A percentile compares a stretch with the other conserved stretches of the same genome.
phyloP scores from a whole-genome alignment of 2,329 filamentous ascomycete species.

The Thermoascus crustaceus region DNA sequence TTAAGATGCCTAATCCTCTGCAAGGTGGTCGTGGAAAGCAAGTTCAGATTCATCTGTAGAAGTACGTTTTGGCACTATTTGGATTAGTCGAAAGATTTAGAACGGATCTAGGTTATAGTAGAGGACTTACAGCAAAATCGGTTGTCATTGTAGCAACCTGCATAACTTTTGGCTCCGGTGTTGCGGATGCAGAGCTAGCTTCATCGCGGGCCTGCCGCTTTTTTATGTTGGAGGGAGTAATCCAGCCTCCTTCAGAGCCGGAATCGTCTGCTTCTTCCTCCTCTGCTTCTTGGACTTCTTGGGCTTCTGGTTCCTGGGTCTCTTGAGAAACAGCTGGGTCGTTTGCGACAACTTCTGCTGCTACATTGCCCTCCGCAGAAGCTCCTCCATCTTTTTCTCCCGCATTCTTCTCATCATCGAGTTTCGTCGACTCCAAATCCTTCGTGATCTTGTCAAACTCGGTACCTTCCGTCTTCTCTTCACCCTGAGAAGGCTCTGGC shows the following conservation, averaged over 20 bases:
- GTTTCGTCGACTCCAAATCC: slow-evolving; percentile 17
- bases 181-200: slow-evolving; percentile 39
- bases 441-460: slow-evolving; percentile 23
- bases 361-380: slow-evolving; percentile 7
- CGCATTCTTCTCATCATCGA: slow-evolving; percentile 21
- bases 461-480: slow-evolving; percentile 14
- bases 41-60: slow-evolving; percentile 86
- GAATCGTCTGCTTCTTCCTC: slow-evolving; percentile 26
- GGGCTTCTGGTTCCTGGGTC: slow-evolving; percentile 7
- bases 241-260: slow-evolving; percentile 68
- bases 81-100: neutral
- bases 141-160: slow-evolving; percentile 88
- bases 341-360: slow-evolving; percentile 6
- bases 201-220: slow-evolving; percentile 67
- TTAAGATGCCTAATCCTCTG: slow-evolving; percentile 76
- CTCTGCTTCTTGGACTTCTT: slow-evolving; percentile 18
- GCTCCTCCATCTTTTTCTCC: slow-evolving; percentile 12
- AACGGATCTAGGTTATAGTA: neutral
- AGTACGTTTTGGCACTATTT: slow-evolving; percentile 70
- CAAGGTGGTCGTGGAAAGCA: slow-evolving; percentile 65
- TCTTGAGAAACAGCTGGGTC: neutral
- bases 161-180: slow-evolving; percentile 55
- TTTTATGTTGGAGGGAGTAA: slow-evolving; percentile 86
- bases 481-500: slow-evolving; percentile 3
- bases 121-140: slow-evolving; percentile 73